These are phyloP conservation scores for Mycena polygramma DNA, from an alignment of 768 basidiomycete species.

Conservation along the genomic window DNA sequence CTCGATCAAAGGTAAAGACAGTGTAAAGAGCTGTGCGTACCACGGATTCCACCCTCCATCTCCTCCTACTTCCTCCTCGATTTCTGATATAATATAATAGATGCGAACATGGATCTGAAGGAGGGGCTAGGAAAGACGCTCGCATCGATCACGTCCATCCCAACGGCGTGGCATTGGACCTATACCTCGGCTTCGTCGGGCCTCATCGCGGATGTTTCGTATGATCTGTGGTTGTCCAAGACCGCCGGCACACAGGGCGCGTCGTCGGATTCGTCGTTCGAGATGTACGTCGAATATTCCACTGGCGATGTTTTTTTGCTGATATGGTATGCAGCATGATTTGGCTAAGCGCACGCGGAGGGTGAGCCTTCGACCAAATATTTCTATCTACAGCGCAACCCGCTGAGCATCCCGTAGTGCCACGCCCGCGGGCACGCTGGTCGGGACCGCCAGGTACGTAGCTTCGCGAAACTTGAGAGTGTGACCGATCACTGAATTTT, in stretches of 20 bases:
- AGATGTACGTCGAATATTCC: constrained; percentile 42
- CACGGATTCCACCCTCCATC: constrained; percentile 10
- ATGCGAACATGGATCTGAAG: constrained; percentile 50
- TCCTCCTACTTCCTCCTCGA: too few relatives aligned
- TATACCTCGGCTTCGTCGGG: constrained; percentile 47
- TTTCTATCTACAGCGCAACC: too few relatives aligned
- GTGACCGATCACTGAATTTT: too few relatives aligned
- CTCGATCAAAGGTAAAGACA: constrained; percentile 12
- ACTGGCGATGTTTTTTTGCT: neutral
- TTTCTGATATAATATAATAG: constrained; percentile 25
- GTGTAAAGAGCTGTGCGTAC: constrained; percentile 50
- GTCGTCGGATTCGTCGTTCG: constrained; percentile 46
- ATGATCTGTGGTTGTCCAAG: constrained; percentile 52
- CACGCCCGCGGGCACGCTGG: constrained; percentile 48
- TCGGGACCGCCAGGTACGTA: constrained; percentile 43
- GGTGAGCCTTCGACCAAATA: constrained; percentile 36
- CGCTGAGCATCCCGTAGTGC: constrained; percentile 35
- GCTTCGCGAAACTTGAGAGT: too few relatives aligned
- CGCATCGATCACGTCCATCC: constrained; percentile 46
- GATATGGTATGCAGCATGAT: constrained; percentile 44
- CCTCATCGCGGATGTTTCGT: constrained; percentile 52
- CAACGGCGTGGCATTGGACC: constrained; percentile 49
- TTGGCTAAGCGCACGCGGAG: constrained; percentile 51
- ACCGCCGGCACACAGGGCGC: constrained; percentile 44
- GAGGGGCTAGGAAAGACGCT: constrained; percentile 42